phyloP scores from a whole-genome alignment of 495 filamentous ascomycete species.

The Aspergillus funiculosus region DNA sequence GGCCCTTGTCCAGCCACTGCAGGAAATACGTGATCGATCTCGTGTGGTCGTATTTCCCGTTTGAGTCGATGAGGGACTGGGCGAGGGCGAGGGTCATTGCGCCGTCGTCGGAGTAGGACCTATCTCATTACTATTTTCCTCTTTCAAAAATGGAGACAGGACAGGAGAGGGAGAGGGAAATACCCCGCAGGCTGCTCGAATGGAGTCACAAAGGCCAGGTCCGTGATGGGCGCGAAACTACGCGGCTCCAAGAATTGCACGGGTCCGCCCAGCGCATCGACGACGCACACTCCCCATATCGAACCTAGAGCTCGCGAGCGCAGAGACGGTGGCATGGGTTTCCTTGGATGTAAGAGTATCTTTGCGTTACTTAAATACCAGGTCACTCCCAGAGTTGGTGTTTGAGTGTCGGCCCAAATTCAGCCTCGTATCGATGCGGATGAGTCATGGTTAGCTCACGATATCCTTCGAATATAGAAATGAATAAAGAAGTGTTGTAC shows the following conservation, averaged over 20 bases:
- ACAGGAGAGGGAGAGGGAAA: not conserved
- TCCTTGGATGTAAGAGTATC: no score
- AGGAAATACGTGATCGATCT: constrained; percentile 33
- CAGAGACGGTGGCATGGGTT: no score
- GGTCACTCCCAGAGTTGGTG: no score
- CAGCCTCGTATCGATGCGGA: no score
- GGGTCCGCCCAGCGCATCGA: constrained; percentile 45
- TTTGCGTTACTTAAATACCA: no score
- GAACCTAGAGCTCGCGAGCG: no score
- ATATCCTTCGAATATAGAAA: no score
- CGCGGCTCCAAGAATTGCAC: constrained; percentile 35
- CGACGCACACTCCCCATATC: constrained; percentile 43
- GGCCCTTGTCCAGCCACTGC: constrained; percentile 32
- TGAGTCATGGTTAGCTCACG: no score
- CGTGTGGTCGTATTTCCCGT: constrained; percentile 23
- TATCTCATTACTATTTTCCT: constrained; percentile 17
- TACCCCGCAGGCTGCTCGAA: constrained; percentile 25
- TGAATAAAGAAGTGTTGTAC: no score
- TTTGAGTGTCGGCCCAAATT: no score
- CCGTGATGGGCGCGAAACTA: constrained; percentile 35
- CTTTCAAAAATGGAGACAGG: no score
- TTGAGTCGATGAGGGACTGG: constrained; percentile 31
- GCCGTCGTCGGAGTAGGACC: constrained; percentile 46
- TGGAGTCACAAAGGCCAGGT: constrained; percentile 19
- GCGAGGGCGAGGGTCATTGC: constrained; percentile 45